Evolutionary conservation across 2,329 filamentous ascomycete genomes (phyloP), one percentile per base, ranked within the genome.

Genomic region (Hypoxylon sp.): DNA sequence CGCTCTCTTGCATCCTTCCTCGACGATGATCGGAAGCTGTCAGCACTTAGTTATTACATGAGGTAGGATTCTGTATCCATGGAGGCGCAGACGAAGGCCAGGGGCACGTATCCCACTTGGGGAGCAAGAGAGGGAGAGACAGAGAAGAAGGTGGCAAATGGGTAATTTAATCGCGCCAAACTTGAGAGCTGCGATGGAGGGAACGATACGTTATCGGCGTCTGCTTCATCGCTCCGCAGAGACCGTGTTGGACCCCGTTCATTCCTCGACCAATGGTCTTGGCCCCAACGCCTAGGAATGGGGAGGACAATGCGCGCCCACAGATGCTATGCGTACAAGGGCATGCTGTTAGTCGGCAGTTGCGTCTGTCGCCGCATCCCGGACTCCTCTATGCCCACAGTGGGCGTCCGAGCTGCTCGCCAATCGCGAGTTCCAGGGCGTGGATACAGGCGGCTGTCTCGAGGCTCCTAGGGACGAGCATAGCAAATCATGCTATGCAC

Each of bases 1-100:
- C 30, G 46, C 51, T 55, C 44, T 37, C 62, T 25, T 51, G 62
- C 42, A 61, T 64, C 44, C 65, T 60, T 68, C 35, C 55, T 49
- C 40, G 51, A 31, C 59, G 57, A 27, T 50, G 66, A 68, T 64
- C 58, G 11, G 14, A 37, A 54, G 35, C 51, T 27, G 57, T 65
- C 66, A 68, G 66, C 66, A 61, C 61, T 50, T 68, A 65, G 65
- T 64, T 55, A 49, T 49, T 33, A 42, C 40, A 58, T 37, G 33
- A 50, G 20, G 22, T 31, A 37, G 54, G 37, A 30, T 53, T 30
- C 30, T 30, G 35, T 53, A 59, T 48, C 53, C 22, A 42, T 40
- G 6, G 61, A 53, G 54, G 48, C 61, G 30, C 61, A 58, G 54
- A 48, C 11, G 49, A 27, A 10, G 20, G 6, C 27, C 37, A 22